Evolutionary conservation across 2,329 filamentous ascomycete species (phyloP).

Genomic region (Paramyrothecium roridum): DNA sequence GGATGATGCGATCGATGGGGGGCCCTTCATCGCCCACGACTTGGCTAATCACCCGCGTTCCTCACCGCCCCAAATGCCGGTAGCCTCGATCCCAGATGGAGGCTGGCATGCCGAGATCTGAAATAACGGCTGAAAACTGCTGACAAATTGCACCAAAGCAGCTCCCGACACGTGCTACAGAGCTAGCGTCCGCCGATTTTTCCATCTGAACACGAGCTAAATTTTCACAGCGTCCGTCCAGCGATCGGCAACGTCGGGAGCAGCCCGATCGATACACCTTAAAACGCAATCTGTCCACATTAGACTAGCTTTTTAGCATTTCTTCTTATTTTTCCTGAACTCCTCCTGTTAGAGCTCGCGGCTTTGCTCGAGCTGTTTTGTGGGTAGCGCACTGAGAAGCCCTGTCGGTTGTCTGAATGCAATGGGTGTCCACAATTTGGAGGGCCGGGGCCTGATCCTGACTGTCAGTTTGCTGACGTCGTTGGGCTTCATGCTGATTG

Average conservation of each 20-base stretch:
- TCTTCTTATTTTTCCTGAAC: background rate
- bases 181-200: background rate
- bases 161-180: background rate
- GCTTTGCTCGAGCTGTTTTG: background rate
- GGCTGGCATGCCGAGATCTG: background rate
- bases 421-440: background rate
- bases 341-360: background rate
- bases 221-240: background rate
- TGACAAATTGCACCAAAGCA: background rate
- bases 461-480: slow-evolving; percentile 41
- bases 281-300: no score
- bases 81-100: background rate
- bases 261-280: no score
- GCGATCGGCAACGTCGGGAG: background rate
- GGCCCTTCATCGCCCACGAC: background rate
- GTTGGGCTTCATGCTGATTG: slow-evolving; percentile 45
- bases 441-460: slow-evolving; percentile 33
- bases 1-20: background rate
- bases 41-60: background rate
- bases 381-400: background rate
- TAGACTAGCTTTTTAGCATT: background rate
- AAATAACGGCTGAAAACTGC: background rate
- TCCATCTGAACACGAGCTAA: background rate
- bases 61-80: background rate
- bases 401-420: background rate